phyloP scores from a whole-genome alignment of 1,139 yeast species.

The Hyphopichia pseudoburtonii region DNA sequence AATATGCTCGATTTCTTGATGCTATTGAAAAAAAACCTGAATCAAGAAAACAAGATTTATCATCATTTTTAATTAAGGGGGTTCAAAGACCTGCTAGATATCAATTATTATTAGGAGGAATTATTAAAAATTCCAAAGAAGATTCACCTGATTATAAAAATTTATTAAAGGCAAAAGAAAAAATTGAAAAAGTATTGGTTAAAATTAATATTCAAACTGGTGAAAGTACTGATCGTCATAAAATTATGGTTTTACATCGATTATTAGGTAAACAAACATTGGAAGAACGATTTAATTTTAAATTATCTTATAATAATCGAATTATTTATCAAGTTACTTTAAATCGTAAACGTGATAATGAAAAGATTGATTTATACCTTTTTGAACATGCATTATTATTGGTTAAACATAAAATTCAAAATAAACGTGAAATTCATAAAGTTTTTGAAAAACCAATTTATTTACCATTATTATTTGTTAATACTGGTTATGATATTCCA shows the following conservation, averaged over 20 bases:
- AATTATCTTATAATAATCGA: slow-evolving; percentile 78
- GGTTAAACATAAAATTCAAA: slow-evolving; percentile 82
- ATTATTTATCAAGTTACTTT: slow-evolving; percentile 77
- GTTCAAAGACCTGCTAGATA: slow-evolving; percentile 95
- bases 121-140: slow-evolving; percentile 76
- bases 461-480: slow-evolving; percentile 73
- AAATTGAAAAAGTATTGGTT: slow-evolving; percentile 71
- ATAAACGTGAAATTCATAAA: slow-evolving; percentile 87
- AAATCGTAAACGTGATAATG: slow-evolving; percentile 67
- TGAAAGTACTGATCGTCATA: slow-evolving; percentile 90
- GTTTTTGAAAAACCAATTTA: slow-evolving; percentile 94
- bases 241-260: slow-evolving; percentile 82
- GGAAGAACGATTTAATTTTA: slow-evolving; percentile 53
- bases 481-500: slow-evolving; percentile 78
- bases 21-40: slow-evolving; percentile 90
- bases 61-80: slow-evolving; percentile 92
- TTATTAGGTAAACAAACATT: slow-evolving; percentile 81
- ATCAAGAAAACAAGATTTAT: slow-evolving; percentile 84
- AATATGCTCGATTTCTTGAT: slow-evolving; percentile 88
- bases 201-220: slow-evolving; percentile 91
- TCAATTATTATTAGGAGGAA: slow-evolving; percentile 80
- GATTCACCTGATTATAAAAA: slow-evolving; percentile 74
- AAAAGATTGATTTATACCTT: slow-evolving; percentile 78
- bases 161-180: slow-evolving; percentile 70
- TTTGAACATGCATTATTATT: slow-evolving; percentile 87